Base-by-base conservation (phyloP, 1,284 basidiomycete genomes). In the Flammula alnicola region DNA sequence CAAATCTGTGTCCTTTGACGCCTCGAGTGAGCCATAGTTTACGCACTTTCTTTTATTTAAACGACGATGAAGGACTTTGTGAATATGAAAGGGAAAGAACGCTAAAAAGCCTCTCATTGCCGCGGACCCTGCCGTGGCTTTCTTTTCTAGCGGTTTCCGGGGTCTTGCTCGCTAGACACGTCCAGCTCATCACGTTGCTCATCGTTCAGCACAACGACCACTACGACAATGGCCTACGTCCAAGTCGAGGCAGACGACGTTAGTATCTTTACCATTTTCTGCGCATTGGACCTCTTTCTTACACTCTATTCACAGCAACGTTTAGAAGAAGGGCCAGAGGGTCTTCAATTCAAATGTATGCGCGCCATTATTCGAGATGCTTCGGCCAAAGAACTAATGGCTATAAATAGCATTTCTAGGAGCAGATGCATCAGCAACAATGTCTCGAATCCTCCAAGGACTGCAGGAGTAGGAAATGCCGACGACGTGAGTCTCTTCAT, bases 341-440 rank as follows among this genome's bases (percentile, higher is more conserved):
- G 80, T 29, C 75, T 86, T 11, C 79, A 85, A 58, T 86, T 86
- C 66, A 84, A 83, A 72, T 83, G 84, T 71, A 63, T 54, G 63
- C 55, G 36, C 22, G 31, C 49, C 14, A 29, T 25, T 41, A 33
- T 23, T 31, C 33, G 40, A 10, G n/a, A 4, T 29, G 16, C 27
- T 26, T 9, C n/a, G 16, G 14, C 10, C 42, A 4, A 9, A n/a
- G 14, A 9, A 11, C 36, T 48, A 23, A 43, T 26, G 19, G 8
- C 7, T 26, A 23, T 30, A 27, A 20, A 20, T 55, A 82, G 83
- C 83, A 49, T 84, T 83, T 49, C 68, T 84, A 20, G 77, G 78
- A 23, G 59, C 75, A 14, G 71, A 73, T 51, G 61, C 62, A 11
- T 59, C 59, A 17, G 52, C 55, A 45, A 56, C 47, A 44, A 48